These are phyloP conservation scores for Sextonia rubra DNA, from an alignment of 164 flowering plant genomes.

Conservation along the genomic window DNA sequence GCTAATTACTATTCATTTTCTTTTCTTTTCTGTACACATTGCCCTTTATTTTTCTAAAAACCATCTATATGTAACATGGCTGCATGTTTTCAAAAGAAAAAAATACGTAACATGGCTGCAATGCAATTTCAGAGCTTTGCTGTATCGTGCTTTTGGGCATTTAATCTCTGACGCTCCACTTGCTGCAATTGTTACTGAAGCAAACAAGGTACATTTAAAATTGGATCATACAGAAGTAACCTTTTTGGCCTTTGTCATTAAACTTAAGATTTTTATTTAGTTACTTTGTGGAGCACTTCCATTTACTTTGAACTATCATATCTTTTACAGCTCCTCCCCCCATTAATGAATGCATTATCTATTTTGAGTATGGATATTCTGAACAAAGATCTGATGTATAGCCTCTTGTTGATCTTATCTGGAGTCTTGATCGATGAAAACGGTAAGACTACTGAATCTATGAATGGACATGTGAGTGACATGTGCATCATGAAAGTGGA, in stretches of 20 bases:
- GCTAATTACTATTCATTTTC: neutral
- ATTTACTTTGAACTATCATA: neutral
- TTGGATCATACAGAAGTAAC: neutral
- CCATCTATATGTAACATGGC: neutral
- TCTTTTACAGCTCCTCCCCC: constrained; percentile 58
- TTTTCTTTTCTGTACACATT: neutral
- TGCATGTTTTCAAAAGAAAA: neutral
- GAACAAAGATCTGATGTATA: constrained; percentile 56
- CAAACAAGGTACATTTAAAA: constrained; percentile 50
- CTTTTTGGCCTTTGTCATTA: neutral
- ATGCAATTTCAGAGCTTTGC: constrained; percentile 48
- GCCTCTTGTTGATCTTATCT: constrained; percentile 73
- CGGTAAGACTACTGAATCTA: constrained; percentile 41
- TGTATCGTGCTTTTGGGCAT: constrained; percentile 69
- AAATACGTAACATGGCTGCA: neutral
- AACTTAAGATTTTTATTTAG: neutral
- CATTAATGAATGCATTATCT: constrained; percentile 51
- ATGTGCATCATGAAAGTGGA: neutral
- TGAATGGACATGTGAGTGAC: neutral
- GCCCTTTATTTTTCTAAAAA: neutral
- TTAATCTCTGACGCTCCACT: constrained; percentile 67
- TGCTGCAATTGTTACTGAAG: constrained; percentile 54
- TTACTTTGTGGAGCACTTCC: neutral
- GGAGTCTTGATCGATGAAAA: constrained; percentile 72
- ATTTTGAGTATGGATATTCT: constrained; percentile 43